A percentile compares a stretch with the other conserved stretches of the same genome.
phyloP scores from a whole-genome alignment of 139 green algal species.

The Chlamydomonas sp. region DNA sequence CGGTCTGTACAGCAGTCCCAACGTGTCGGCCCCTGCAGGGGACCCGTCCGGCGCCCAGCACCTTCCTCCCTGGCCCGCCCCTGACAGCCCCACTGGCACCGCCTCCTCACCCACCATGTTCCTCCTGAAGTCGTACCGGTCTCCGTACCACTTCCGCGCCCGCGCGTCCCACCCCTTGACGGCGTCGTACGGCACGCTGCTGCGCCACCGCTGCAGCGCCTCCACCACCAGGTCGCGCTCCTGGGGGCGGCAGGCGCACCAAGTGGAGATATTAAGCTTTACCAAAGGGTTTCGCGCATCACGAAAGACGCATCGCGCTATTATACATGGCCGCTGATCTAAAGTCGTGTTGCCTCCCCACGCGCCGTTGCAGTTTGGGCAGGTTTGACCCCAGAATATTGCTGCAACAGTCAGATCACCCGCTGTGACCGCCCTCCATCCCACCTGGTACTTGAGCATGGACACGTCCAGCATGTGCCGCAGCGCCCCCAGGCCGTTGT shows the following conservation, averaged over 20 bases:
- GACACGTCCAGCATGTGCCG: slow-evolving; percentile 47
- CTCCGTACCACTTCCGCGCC: slow-evolving; percentile 69
- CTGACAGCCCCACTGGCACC: too few relatives aligned
- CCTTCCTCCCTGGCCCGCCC: too few relatives aligned
- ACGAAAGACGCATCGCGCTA: too few relatives aligned
- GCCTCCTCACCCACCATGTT: slow-evolving; percentile 62
- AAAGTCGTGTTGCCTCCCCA: background rate
- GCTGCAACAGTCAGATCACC: background rate
- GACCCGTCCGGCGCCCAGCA: too few relatives aligned
- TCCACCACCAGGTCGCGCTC: slow-evolving; percentile 42
- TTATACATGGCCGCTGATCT: too few relatives aligned
- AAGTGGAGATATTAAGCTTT: too few relatives aligned
- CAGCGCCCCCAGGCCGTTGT: background rate
- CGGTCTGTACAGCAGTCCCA: too few relatives aligned
- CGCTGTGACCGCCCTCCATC: background rate
- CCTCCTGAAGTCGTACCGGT: slow-evolving; percentile 72
- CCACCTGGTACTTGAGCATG: slow-evolving; percentile 53
- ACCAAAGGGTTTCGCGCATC: too few relatives aligned
- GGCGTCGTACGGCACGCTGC: slow-evolving; percentile 62
- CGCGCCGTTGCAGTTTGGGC: background rate
- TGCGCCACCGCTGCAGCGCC: slow-evolving; percentile 44
- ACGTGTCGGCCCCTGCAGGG: too few relatives aligned
- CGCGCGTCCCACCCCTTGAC: slow-evolving; percentile 69
- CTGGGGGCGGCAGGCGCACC: background rate
- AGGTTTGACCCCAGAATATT: background rate